A percentile compares a stretch with the other conserved stretches of the same genome.
Evolutionary conservation across 2,329 filamentous ascomycete species (phyloP).

Genomic region (Diaporthe eres): DNA sequence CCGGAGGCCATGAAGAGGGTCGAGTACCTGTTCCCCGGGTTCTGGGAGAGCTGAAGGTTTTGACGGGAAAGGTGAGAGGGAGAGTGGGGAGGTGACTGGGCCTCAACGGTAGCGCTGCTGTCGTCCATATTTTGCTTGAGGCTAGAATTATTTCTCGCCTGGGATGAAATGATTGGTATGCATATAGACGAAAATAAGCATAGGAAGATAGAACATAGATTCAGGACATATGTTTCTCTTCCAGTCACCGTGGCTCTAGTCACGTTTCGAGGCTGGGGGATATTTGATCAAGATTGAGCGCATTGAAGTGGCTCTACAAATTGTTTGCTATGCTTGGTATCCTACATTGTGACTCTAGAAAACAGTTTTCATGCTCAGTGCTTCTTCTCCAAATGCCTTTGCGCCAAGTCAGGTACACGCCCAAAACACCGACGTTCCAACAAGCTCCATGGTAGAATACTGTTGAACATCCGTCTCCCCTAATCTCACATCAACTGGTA

Average conservation of each 20-base stretch:
- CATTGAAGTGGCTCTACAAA: constrained; percentile 24
- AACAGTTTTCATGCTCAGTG: not conserved
- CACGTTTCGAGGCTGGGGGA: not conserved
- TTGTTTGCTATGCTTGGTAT: constrained; percentile 36
- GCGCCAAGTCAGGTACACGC: constrained; percentile 12
- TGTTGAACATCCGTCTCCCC: not conserved
- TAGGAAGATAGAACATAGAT: constrained; percentile 14
- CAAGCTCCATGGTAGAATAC: not conserved
- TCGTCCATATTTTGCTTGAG: not conserved
- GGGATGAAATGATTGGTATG: not conserved
- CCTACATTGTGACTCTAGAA: constrained; percentile 15
- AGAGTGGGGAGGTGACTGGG: not conserved
- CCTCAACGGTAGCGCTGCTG: constrained; percentile 1
- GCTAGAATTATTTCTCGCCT: constrained; percentile 2
- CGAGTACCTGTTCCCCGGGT: constrained; percentile 89
- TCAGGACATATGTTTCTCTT: not conserved
- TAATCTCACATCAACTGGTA: constrained; percentile 71
- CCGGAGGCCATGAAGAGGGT: constrained; percentile 84
- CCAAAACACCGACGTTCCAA: not conserved
- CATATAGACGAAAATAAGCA: not conserved
- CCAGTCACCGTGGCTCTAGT: not conserved
- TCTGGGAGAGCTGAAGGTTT: constrained; percentile 65
- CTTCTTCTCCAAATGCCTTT: constrained; percentile 24
- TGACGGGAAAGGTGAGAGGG: not conserved
- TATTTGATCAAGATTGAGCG: not conserved